Evolutionary conservation across 139 green algal species (phyloP), one percentile per base, ranked within the genome.

Genomic region (Coccomyxa sp.): DNA sequence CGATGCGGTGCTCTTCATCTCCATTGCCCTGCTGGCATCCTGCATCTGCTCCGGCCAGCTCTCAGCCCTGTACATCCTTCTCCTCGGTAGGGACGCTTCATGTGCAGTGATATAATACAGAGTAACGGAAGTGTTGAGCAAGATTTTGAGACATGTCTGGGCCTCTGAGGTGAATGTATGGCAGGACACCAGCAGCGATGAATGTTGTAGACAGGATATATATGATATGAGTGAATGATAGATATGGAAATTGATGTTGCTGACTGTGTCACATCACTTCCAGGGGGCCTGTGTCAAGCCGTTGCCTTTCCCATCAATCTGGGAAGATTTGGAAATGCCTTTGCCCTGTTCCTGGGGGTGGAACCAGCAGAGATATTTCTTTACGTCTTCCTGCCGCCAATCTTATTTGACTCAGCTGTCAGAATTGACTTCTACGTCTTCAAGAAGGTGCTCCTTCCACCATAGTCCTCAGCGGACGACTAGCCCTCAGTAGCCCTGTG

Each of bases 341-440:
- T 83, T 31, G 37, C 82, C 18, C 35, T 78, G 24, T 75, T 50
- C 27, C 68, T 79, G 55, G 76, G 75, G 24, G 85, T 90, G 38
- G 68, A 86, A 68, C 92, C 92, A 7, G 74, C 84, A 64, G 89
- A 92, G 50, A 76, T 95, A 39, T 95, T 97, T 75, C 90, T 96
- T 71, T 97, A 92, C 55, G 86, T 94, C n/a, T 98, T 98, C 81
- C 81, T 98, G 82, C 94, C 94, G 37, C 87, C 87, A 0, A 84
- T 91, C 39, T 58, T 90, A 29, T 74, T 90, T 38, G 87, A 91
- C 33, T 64, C 75, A 8, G 83, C 86, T 27, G 88, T 90, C 7
- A 77, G 79, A 33, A 93, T 98, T 31, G 90, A 97, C 78, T 97
- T 89, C 76, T 98, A 91, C 83, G 83, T 97, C 69, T 94, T 97